phyloP scores from a whole-genome alignment of 352 stramenopile species.

The Globisporangium okanoganense region DNA sequence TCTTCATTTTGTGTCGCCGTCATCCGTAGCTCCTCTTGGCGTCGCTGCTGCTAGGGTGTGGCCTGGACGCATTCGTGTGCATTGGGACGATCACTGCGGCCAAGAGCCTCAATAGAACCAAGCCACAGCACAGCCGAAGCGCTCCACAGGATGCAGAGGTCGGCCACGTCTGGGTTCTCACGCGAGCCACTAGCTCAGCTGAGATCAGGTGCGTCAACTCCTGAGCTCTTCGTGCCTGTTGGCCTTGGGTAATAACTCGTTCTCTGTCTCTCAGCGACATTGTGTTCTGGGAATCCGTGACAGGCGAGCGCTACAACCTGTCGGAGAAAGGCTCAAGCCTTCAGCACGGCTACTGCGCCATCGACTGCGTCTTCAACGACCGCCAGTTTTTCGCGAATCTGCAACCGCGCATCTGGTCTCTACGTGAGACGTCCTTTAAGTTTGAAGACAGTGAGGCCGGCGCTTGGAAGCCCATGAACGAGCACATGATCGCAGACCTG shows the following conservation, averaged over 20 bases:
- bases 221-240: background rate
- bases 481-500: constrained; percentile 40
- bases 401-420: constrained; percentile 45
- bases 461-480: constrained; percentile 60
- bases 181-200: constrained; percentile 22
- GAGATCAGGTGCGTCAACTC: constrained; percentile 12
- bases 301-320: constrained; percentile 45
- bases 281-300: constrained; percentile 74
- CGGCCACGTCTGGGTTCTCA: constrained; percentile 82
- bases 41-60: constrained; percentile 86
- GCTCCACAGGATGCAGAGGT: constrained; percentile 19
- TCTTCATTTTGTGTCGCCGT: background rate
- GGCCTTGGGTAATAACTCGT: no score
- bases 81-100: constrained; percentile 66
- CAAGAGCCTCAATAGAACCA: constrained; percentile 19
- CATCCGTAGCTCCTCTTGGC: constrained; percentile 64
- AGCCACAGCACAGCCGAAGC: background rate
- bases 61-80: constrained; percentile 84
- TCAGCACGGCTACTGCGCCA: constrained; percentile 47
- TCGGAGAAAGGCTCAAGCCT: constrained; percentile 17
- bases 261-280: constrained; percentile 18
- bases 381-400: constrained; percentile 72
- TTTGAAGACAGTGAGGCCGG: constrained; percentile 45
- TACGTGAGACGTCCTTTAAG: constrained; percentile 43
- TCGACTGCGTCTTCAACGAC: constrained; percentile 86